Evolutionary conservation across 257 asterid species (phyloP), one percentile per base, ranked within the genome.

Genomic region (Nicotiana undulata): DNA sequence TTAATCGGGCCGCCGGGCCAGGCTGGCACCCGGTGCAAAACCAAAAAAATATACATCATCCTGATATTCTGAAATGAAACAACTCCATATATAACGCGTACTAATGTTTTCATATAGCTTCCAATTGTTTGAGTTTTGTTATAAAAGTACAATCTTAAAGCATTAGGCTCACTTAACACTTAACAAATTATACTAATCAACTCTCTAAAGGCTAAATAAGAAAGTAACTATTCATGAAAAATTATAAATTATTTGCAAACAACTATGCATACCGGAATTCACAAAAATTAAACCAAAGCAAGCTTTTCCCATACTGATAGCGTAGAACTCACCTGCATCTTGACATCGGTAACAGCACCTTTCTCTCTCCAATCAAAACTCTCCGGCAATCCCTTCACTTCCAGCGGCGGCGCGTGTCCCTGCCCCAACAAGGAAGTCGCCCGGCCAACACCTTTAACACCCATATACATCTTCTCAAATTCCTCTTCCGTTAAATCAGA

Each of bases 321-420:
- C 0, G 7, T 16, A 49, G 24, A 9, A 5, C 75, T 82, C 18
- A 94, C 98, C 98, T 94, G 98, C 93, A 80, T 93, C 88, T 93
- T 94, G 84, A 94, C 96, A 6, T 93, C 95, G 79, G 97, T 90
- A 65, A 94, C 98, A 46, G 98, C 98, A 56, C 98, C 98, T 85
- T 81, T 89, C 68, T 93, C 95, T 83, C 98, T 88, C 98, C 98
- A 94, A 76, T 94, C 98, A 86, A 94, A 94, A 75, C 83, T 85
- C 82, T 90, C 91, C 81, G 98, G 98, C 94, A 94, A 86, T 40
- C 86, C 89, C 59, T 61, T 86, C 5, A 77, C 95, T 34, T 83
- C 94, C 85, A 89, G 4, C 83, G 80, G 88, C 80, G 59, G 86
- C 79, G 90, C 92, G 85, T n/a, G 86, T 15, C 59, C 67, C 1